Evolutionary conservation across 169 alveolate genomes (phyloP).

Genomic region (Sarcocystis neurona): DNA sequence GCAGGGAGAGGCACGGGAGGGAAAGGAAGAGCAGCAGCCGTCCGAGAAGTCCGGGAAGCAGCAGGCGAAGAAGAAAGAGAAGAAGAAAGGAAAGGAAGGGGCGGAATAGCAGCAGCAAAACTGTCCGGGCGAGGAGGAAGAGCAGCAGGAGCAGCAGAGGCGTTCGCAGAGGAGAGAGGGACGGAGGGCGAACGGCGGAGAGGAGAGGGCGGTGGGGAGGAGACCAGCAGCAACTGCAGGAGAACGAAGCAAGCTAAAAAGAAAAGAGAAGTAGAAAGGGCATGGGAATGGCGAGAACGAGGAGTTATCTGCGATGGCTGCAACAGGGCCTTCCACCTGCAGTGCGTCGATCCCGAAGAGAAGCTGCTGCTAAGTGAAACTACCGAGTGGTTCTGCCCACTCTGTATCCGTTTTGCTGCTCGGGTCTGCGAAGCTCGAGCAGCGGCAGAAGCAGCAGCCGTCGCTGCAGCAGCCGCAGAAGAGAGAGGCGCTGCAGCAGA

Average conservation of each 20-base stretch:
- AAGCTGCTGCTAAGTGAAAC: not conserved
- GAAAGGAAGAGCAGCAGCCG: not conserved
- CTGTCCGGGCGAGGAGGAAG: too few species aligned
- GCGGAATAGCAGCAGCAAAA: too few species aligned
- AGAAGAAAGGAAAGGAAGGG: not conserved
- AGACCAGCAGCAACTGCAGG: too few species aligned
- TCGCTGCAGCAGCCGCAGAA: too few species aligned
- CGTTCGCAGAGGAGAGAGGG: not conserved
- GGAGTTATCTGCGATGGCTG: slow-evolving; percentile 70
- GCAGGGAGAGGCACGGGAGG: not conserved
- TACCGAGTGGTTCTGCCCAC: slow-evolving; percentile 36
- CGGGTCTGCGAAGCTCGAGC: not conserved
- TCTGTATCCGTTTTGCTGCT: slow-evolving; percentile 26
- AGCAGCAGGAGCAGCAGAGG: not conserved
- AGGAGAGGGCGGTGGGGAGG: not conserved
- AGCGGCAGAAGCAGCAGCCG: too few species aligned
- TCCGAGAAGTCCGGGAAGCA: not conserved
- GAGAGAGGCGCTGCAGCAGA: too few species aligned
- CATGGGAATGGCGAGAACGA: not conserved
- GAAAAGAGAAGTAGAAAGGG: slow-evolving; percentile 15
- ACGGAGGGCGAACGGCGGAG: not conserved
- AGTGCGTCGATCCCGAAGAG: slow-evolving; percentile 45
- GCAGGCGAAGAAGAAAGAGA: not conserved
- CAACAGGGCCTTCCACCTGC: slow-evolving; percentile 68
- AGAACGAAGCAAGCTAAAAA: not conserved